Evolutionary conservation across 2,329 filamentous ascomycete species (phyloP).

Genomic region (Chaetothyriales sp.): DNA sequence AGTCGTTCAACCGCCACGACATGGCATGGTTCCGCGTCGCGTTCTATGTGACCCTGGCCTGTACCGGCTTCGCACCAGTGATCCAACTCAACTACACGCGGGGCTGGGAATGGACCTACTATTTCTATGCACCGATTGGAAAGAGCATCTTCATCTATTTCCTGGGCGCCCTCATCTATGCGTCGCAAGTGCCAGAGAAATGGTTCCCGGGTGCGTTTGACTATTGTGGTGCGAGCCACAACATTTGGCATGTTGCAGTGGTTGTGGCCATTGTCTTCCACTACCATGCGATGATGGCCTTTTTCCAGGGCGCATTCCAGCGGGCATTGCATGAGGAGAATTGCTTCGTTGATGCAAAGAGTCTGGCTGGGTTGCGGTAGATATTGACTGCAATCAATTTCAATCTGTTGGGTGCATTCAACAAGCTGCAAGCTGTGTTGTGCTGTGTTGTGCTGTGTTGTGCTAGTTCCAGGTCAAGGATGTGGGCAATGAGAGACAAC

Average conservation of each 20-base stretch:
- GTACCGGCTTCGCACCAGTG: slow-evolving; percentile 79
- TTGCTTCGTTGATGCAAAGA: slow-evolving; percentile 3
- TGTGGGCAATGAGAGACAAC: background rate
- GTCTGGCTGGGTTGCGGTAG: background rate
- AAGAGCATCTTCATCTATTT: slow-evolving; percentile 83
- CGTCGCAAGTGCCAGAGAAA: slow-evolving; percentile 79
- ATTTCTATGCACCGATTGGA: slow-evolving; percentile 75
- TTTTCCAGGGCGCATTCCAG: slow-evolving; percentile 66
- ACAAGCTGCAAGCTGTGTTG: too few species aligned
- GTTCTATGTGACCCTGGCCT: slow-evolving; percentile 76
- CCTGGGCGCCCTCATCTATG: slow-evolving; percentile 70
- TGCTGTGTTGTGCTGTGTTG: too few species aligned
- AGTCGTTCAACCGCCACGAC: slow-evolving; percentile 78
- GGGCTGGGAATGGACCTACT: slow-evolving; percentile 62
- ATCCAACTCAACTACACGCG: slow-evolving; percentile 67
- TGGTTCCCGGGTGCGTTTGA: slow-evolving; percentile 91
- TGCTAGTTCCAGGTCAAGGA: background rate
- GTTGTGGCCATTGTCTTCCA: slow-evolving; percentile 94
- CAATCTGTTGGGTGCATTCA: background rate
- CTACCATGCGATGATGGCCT: slow-evolving; percentile 87
- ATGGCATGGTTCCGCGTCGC: slow-evolving; percentile 86
- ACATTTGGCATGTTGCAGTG: slow-evolving; percentile 93
- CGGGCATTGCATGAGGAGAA: slow-evolving; percentile 38
- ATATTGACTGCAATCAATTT: background rate
- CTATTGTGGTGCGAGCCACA: slow-evolving; percentile 88